phyloP scores from a whole-genome alignment of 176 grass and related monocot genomes.

The Aechmea fasciata region DNA sequence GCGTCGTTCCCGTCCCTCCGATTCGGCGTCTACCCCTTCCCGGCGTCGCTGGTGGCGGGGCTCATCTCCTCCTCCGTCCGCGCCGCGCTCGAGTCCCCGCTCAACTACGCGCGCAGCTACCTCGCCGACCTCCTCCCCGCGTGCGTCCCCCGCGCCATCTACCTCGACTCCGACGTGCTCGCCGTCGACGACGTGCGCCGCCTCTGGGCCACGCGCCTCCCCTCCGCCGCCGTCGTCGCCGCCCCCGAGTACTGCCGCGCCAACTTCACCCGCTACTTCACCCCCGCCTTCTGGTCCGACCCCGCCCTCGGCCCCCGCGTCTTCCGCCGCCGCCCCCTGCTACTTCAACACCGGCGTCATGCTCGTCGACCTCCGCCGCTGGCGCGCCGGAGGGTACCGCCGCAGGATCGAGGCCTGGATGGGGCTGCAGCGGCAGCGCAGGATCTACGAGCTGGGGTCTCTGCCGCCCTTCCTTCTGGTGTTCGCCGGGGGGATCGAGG shows the following conservation, averaged over 20 bases:
- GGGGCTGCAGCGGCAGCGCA: slow-evolving; percentile 51
- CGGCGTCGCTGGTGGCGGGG: slow-evolving; percentile 26
- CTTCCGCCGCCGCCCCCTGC: slow-evolving; percentile 36
- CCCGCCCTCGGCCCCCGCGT: slow-evolving; percentile 27
- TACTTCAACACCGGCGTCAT: slow-evolving; percentile 76
- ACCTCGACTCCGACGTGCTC: slow-evolving; percentile 70
- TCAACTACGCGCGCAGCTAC: slow-evolving; percentile 71
- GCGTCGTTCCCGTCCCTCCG: slow-evolving; percentile 71
- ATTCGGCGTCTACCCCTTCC: slow-evolving; percentile 78
- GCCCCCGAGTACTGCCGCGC: slow-evolving; percentile 64
- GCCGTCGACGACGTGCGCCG: slow-evolving; percentile 52
- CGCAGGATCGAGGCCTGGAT: slow-evolving; percentile 67
- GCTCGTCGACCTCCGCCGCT: slow-evolving; percentile 60
- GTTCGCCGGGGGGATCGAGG: slow-evolving; percentile 78
- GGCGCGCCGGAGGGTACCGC: slow-evolving; percentile 62
- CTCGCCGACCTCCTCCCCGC: slow-evolving; percentile 61
- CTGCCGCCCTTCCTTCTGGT: slow-evolving; percentile 79
- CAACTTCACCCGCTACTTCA: slow-evolving; percentile 62
- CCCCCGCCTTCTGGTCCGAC: slow-evolving; percentile 58
- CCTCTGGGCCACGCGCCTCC: slow-evolving; percentile 52
- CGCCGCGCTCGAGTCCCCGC: slow-evolving; percentile 68
- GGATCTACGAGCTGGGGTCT: slow-evolving; percentile 86
- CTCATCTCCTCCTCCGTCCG: slow-evolving; percentile 89
- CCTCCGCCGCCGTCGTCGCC: slow-evolving; percentile 43
- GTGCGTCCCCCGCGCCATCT: slow-evolving; percentile 51